Evolutionary conservation across 306 rosid species (phyloP), one percentile per base, ranked within the genome.

Genomic region (Alnus glutinosa): DNA sequence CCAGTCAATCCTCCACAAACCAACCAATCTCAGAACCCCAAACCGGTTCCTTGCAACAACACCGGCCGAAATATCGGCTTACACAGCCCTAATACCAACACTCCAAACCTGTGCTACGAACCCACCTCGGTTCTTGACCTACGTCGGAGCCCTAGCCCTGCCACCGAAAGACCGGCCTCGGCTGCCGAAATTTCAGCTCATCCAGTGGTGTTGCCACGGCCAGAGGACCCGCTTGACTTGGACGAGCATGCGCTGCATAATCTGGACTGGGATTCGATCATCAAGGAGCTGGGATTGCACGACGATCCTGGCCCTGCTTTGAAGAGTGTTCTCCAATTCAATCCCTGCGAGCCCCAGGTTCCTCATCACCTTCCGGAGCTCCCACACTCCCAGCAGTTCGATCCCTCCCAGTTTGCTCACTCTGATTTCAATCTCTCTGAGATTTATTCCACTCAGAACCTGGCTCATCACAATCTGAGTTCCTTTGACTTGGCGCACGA

Each of bases 101-200:
- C 58, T 61, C 81, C 85, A 4, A 83, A 59, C 81, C 49, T 79
- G 9, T 85, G 83, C 84, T 87, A 87, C 97, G 98, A 93, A 73
- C 95, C 97, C 78, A 91, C 91, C 14, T 91, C 98, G 2, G 97
- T 93, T 19, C 92, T 93, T 15, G 98, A 93, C 71, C 91, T 89
- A 34, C 85, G 90, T 48, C 92, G 91, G 12, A 93, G 97, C 75
- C 94, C 98, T 0, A 87, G 92, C 88, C 98, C 97, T 0, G 88
- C 80, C 74, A 79, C 69, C 4, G 83, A 82, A 15, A 87, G 85
- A 13, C 89, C 86, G 7, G 52, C 72, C 14, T 9, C 51, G n/a
- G 28, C 72, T 9, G 7, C 79, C 3, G 69, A 85, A 16, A 63
- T 57, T 28, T 47, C 80, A 0, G 75, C 77, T 2, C 39, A 54